These are phyloP conservation scores for Hymenoscyphus fructigenus DNA, from an alignment of 2,329 filamentous ascomycete genomes.

Conservation along the genomic window DNA sequence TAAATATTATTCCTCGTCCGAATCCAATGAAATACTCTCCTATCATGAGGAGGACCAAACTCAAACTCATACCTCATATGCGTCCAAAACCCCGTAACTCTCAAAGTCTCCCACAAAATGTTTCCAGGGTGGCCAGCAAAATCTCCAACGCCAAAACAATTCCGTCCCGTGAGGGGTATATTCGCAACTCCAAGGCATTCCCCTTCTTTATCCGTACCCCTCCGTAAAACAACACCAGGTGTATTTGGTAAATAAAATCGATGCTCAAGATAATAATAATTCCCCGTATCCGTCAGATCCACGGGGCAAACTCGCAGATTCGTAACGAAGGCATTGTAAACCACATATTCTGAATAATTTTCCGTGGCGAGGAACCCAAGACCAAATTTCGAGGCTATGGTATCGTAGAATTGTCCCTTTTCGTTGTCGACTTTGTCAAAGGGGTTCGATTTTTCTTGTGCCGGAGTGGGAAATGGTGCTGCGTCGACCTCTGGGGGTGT, in stretches of 20 bases:
- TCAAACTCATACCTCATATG: slow-evolving; percentile 30
- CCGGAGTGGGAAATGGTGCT: slow-evolving; percentile 23
- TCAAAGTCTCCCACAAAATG: slow-evolving; percentile 27
- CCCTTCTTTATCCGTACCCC: slow-evolving; percentile 25
- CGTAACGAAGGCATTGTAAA: slow-evolving; percentile 29
- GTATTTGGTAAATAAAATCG: slow-evolving; percentile 25
- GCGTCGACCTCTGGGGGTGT: slow-evolving; percentile 25
- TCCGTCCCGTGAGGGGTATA: slow-evolving; percentile 21
- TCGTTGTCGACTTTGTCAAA: slow-evolving; percentile 15
- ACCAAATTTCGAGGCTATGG: slow-evolving; percentile 24
- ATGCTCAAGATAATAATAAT: slow-evolving; percentile 29
- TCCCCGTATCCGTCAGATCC: slow-evolving; percentile 19
- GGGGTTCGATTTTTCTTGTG: slow-evolving; percentile 23
- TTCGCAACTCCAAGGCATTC: slow-evolving; percentile 25
- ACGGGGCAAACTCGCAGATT: slow-evolving; percentile 29
- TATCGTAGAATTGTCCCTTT: slow-evolving; percentile 23
- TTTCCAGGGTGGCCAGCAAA: slow-evolving; percentile 15
- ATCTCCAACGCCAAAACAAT: slow-evolving; percentile 27
- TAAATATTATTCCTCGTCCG: slow-evolving; percentile 28
- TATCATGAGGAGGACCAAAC: slow-evolving; percentile 16
- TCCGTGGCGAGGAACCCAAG: slow-evolving; percentile 23
- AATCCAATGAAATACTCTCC: slow-evolving; percentile 26
- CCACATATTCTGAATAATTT: slow-evolving; percentile 24
- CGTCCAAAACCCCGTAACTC: slow-evolving; percentile 27
- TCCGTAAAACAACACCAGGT: slow-evolving; percentile 25